phyloP scores from a whole-genome alignment of 441 rosid genomes.

The Manihot esculenta region DNA sequence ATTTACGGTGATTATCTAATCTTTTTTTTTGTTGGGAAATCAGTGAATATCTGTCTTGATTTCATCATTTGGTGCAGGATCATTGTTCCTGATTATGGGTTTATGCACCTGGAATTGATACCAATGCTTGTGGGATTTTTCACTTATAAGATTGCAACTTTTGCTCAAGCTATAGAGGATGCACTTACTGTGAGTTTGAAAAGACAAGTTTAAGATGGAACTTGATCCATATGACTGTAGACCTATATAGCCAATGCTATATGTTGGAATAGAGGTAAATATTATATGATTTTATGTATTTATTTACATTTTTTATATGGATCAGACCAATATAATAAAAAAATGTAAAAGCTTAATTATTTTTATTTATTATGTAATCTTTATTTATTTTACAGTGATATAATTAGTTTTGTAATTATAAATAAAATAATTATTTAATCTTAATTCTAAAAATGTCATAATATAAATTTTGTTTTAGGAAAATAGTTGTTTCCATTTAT shows the following conservation, averaged over 20 bases:
- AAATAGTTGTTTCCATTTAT: no score
- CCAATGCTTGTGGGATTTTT: slow-evolving; percentile 94
- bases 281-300: not conserved
- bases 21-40: no score
- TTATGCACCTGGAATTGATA: slow-evolving; percentile 71
- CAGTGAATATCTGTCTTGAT: not conserved
- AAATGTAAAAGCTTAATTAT: not conserved
- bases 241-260: not conserved
- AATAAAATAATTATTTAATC: no score
- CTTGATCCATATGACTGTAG: no score
- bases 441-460: no score
- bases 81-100: slow-evolving; percentile 78
- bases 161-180: slow-evolving; percentile 73
- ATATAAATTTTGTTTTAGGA: no score
- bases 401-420: no score
- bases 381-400: no score
- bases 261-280: not conserved
- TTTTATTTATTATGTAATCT: no score
- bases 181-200: slow-evolving; percentile 41
- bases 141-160: slow-evolving; percentile 86
- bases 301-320: not conserved
- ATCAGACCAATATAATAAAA: not conserved
- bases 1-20: not conserved
- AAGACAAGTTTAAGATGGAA: slow-evolving; percentile 30
- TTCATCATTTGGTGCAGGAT: slow-evolving; percentile 45